These are phyloP conservation scores for Termitomyces sp. DNA, from an alignment of 768 basidiomycete genomes.

Conservation along the genomic window DNA sequence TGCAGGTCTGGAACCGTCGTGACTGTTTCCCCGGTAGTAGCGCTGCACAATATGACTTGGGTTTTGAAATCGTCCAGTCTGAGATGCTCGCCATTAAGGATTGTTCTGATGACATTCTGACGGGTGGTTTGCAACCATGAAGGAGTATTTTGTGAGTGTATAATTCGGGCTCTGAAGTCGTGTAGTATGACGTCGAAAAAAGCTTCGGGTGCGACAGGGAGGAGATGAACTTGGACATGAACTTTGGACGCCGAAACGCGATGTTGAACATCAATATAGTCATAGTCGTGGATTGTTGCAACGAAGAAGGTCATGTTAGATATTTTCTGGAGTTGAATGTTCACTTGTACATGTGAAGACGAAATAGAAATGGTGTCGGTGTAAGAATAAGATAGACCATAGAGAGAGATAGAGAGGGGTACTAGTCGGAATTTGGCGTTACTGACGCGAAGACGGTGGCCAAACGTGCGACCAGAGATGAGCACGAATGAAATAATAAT, in stretches of 20 bases:
- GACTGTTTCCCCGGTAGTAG: not conserved
- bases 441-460: slow-evolving; percentile 3
- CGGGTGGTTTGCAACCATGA: slow-evolving; percentile 33
- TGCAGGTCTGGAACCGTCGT: not conserved
- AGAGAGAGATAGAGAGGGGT: slow-evolving; percentile 9
- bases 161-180: slow-evolving; percentile 32
- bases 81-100: slow-evolving; percentile 37
- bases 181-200: slow-evolving; percentile 32
- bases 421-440: not conserved
- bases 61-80: slow-evolving; percentile 36
- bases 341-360: slow-evolving; percentile 15
- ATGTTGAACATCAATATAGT: slow-evolving; percentile 26
- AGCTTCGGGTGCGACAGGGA: slow-evolving; percentile 33
- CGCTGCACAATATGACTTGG: slow-evolving; percentile 23
- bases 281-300: slow-evolving; percentile 21
- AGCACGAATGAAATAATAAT: not conserved
- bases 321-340: slow-evolving; percentile 26
- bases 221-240: slow-evolving; percentile 29
- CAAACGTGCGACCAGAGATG: not conserved
- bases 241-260: slow-evolving; percentile 17
- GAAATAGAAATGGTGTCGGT: slow-evolving; percentile 9
- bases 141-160: slow-evolving; percentile 31
- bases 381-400: slow-evolving; percentile 8
- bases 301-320: slow-evolving; percentile 29
- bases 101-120: slow-evolving; percentile 31